Evolutionary conservation across 2,329 filamentous ascomycete genomes (phyloP).

Genomic region (Colletotrichum brevisporum): DNA sequence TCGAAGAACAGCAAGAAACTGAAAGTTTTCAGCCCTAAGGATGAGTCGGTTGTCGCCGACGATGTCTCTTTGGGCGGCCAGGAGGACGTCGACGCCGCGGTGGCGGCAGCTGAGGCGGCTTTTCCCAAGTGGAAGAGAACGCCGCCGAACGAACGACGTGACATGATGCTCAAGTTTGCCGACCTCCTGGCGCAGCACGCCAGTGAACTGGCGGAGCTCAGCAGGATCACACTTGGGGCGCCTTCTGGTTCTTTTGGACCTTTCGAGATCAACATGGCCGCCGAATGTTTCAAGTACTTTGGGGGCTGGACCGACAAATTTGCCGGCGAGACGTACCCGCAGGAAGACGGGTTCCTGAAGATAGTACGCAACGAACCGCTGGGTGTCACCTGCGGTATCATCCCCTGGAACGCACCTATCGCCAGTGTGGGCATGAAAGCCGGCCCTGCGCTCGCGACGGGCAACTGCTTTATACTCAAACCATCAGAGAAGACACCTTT

Average conservation of each 20-base stretch:
- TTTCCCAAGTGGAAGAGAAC: conserved; percentile 60
- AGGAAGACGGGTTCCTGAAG: conserved; percentile 60
- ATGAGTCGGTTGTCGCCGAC: conserved; percentile 63
- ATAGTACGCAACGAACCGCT: conserved; percentile 53
- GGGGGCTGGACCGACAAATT: conserved; percentile 46
- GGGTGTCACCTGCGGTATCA: conserved; percentile 48
- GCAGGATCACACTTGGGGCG: conserved; percentile 61
- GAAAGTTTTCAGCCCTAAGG: conserved; percentile 63
- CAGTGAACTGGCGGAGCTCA: conserved; percentile 54
- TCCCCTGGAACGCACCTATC: conserved; percentile 58
- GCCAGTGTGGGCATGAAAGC: conserved; percentile 55
- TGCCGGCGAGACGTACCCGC: conserved; percentile 45
- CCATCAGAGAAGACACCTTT: conserved; percentile 60
- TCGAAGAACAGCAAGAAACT: conserved; percentile 61
- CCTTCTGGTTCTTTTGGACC: conserved; percentile 60
- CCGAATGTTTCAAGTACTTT: conserved; percentile 55
- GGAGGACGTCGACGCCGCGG: conserved; percentile 62
- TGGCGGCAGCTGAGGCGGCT: conserved; percentile 63
- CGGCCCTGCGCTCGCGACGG: conserved; percentile 58
- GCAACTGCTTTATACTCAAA: conserved; percentile 61
- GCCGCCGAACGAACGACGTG: conserved; percentile 52
- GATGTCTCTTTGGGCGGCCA: conserved; percentile 62
- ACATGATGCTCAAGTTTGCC: conserved; percentile 60
- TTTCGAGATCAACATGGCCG: conserved; percentile 55
- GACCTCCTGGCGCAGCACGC: conserved; percentile 56